A percentile compares a stretch with the other conserved stretches of the same genome.
Evolutionary conservation across 208 protist species (phyloP).

Genomic region (Leishmania martiniquensis): DNA sequence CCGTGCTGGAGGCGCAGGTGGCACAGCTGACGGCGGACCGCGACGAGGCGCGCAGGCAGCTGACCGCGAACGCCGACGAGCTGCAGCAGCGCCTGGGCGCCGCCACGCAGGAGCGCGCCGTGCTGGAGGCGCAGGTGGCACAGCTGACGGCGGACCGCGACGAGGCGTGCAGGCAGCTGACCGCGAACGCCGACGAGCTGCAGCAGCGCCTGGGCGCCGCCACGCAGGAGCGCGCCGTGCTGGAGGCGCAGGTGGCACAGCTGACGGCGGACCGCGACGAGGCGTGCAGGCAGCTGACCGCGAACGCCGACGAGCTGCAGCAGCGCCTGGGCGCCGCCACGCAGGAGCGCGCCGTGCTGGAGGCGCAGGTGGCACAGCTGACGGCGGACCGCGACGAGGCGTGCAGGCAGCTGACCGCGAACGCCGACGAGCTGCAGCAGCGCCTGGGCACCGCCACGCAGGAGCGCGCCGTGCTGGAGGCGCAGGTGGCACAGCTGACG

Average conservation of each 20-base stretch:
- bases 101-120: neutral
- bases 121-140: neutral
- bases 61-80: neutral
- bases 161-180: neutral
- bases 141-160: neutral
- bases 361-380: conserved; percentile 2
- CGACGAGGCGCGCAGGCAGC: neutral
- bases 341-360: conserved; percentile 5
- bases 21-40: neutral
- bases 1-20: neutral
- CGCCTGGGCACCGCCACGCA: neutral
- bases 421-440: conserved; percentile 4
- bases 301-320: neutral
- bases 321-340: neutral
- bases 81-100: neutral
- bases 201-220: neutral
- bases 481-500: conserved; percentile 11
- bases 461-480: conserved; percentile 12
- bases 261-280: conserved; percentile 15
- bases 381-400: neutral
- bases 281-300: neutral
- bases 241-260: conserved; percentile 12
- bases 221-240: neutral
- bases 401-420: neutral
- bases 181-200: neutral